Evolutionary conservation across 495 filamentous ascomycete genomes (phyloP).

Genomic region (Xylaria intraflava): DNA sequence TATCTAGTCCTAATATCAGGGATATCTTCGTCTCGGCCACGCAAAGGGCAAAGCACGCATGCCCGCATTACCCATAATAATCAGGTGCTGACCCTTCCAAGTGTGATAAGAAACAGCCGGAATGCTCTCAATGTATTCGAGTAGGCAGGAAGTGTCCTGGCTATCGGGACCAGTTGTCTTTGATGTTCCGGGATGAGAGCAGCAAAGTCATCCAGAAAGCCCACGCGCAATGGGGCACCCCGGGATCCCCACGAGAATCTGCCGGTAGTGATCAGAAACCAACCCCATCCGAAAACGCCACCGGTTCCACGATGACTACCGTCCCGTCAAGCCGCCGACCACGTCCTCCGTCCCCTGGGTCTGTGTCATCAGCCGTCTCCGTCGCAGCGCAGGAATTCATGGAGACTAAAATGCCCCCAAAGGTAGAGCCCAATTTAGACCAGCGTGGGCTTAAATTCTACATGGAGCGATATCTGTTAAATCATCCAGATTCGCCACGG

Average conservation of each 20-base stretch:
- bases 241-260: constrained; percentile 15
- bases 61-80: background rate
- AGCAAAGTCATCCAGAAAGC: constrained; percentile 60
- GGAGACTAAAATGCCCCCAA: constrained; percentile 18
- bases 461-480: constrained; percentile 40
- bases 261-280: constrained; percentile 20
- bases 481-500: constrained; percentile 41
- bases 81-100: constrained; percentile 17
- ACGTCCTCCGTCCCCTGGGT: constrained; percentile 5
- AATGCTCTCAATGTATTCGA: constrained; percentile 60
- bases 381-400: constrained; percentile 5
- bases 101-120: constrained; percentile 60
- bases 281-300: background rate
- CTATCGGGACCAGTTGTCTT: constrained; percentile 60
- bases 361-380: constrained; percentile 4
- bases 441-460: constrained; percentile 44
- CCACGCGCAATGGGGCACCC: constrained; percentile 45
- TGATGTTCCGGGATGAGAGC: constrained; percentile 72
- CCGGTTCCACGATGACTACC: background rate
- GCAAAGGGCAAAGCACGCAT: background rate
- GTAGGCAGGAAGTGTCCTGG: constrained; percentile 56
- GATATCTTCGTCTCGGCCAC: background rate
- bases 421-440: constrained; percentile 25
- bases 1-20: background rate
- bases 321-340: background rate